Percentiles rank a stretch among this genome's conserved stretches.
These are phyloP conservation scores for Nicotiana benthamiana DNA, from an alignment of 257 asterid genomes.

Conservation along the genomic window DNA sequence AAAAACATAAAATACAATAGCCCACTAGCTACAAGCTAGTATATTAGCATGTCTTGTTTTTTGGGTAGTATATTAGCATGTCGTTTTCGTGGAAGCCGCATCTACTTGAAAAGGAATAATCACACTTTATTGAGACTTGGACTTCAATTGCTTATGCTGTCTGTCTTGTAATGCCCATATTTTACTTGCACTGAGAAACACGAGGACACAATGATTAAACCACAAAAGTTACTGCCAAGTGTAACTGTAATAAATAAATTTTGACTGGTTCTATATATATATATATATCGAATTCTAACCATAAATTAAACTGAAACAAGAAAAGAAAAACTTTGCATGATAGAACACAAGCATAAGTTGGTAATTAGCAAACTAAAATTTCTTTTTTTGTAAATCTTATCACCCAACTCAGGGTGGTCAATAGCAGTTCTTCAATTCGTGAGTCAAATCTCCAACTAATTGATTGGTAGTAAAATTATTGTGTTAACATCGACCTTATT, in stretches of 20 bases:
- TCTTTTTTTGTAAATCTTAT: no score
- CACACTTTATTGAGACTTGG: neutral
- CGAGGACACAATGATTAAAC: neutral
- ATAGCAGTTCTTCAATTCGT: no score
- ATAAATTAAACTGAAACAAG: no score
- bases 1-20: neutral
- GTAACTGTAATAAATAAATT: neutral
- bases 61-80: neutral
- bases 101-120: neutral
- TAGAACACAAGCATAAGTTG: no score
- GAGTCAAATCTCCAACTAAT: no score
- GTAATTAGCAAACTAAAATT: no score
- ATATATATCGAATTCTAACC: no score
- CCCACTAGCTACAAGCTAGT: neutral
- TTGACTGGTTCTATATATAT: neutral
- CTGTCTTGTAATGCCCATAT: neutral
- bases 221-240: neutral
- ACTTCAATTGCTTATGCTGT: neutral
- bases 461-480: no score
- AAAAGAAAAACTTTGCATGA: no score
- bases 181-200: neutral
- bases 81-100: neutral
- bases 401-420: no score
- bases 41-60: neutral
- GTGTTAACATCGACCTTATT: no score